Base-by-base conservation (phyloP, 2,329 filamentous ascomycete species). In the Pleochaeta shiraiana region DNA sequence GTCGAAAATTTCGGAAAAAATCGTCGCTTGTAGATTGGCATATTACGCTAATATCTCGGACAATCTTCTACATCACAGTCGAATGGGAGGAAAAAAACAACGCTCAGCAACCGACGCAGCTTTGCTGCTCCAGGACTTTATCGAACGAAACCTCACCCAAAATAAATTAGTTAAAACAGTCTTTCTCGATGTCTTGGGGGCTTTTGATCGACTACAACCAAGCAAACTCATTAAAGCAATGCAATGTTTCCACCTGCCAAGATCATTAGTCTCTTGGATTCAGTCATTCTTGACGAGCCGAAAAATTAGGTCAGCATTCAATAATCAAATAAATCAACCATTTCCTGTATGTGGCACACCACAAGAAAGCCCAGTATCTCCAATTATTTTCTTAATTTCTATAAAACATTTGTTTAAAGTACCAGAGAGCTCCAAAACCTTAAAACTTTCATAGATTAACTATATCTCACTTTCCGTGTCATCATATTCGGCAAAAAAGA, bases 81-180 rank as follows among this genome's bases (percentile, higher is more conserved):
- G 24, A 24, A 64, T 53, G 43, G 63, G 43, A n/a, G 47, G 63
- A 31, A 7, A 21, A 53, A 64, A 64, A n/a, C 60, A 63, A 21
- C 26, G 60, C 19, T 47, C 60, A 1, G 60, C 60, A 19, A 45
- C 47, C 30, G 34, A 64, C 30, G 30, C 63, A 5, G 43, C 30
- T 4, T 11, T 64, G 26, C 28, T 64, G 6, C 24, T 55, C n/a
- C 30, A 53, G 16, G 26, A 64, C 14, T 24, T 34, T 26, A 21
- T 50, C 3, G 47, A 64, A 43, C 7, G 47, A 45, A 11, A 63
- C 14, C 11, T 45, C 4, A 4, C 7, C 7, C 12, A 45, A 28
- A 12, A 47, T 4, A 45, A 21, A 47, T 11, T 63, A 12, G 60
- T 47, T 4, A 16, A n/a, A 26, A 28, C 37, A 6, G 3, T 63